Evolutionary conservation across 2,329 filamentous ascomycete species (phyloP).

Genomic region (Beauveria sp.): DNA sequence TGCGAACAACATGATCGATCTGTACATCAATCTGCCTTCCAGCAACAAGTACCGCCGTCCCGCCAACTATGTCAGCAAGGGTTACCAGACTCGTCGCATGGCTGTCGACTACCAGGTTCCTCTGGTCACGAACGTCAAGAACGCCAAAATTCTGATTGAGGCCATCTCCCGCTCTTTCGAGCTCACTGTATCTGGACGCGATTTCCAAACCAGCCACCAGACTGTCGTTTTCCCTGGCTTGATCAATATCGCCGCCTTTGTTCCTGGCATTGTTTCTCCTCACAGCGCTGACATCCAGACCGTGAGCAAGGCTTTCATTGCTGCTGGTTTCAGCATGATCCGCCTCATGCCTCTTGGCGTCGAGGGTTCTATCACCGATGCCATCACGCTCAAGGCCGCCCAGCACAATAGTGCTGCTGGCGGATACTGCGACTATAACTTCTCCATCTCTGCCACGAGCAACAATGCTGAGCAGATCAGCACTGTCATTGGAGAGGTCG

Average conservation of each 20-base stretch:
- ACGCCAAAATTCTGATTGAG: slow-evolving; percentile 94
- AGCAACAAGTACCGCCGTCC: slow-evolving; percentile 95
- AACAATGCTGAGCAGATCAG: slow-evolving; percentile 68
- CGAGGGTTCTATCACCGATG: slow-evolving; percentile 65
- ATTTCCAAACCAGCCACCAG: slow-evolving; percentile 86
- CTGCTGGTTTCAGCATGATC: slow-evolving; percentile 73
- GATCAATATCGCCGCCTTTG: slow-evolving; percentile 73
- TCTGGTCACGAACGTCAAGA: slow-evolving; percentile 97
- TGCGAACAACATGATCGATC: slow-evolving; percentile 93
- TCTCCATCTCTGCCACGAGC: slow-evolving; percentile 67
- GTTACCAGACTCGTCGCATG: slow-evolving; percentile 94
- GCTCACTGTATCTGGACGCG: slow-evolving; percentile 71
- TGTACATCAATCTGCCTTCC: slow-evolving; percentile 99
- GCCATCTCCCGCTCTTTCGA: slow-evolving; percentile 86
- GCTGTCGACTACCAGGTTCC: slow-evolving; percentile 96
- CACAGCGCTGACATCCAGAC: slow-evolving; percentile 60
- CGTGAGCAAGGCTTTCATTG: slow-evolving; percentile 66
- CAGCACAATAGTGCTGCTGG: slow-evolving; percentile 62
- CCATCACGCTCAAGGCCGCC: slow-evolving; percentile 60
- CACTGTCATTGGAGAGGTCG: slow-evolving; percentile 64
- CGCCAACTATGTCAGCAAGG: slow-evolving; percentile 97
- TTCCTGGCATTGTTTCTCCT: slow-evolving; percentile 60
- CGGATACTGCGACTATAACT: slow-evolving; percentile 71
- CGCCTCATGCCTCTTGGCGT: slow-evolving; percentile 70
- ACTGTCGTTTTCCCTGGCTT: slow-evolving; percentile 66